phyloP scores from a whole-genome alignment of 441 rosid genomes.

The Dalechampia spathulata region DNA sequence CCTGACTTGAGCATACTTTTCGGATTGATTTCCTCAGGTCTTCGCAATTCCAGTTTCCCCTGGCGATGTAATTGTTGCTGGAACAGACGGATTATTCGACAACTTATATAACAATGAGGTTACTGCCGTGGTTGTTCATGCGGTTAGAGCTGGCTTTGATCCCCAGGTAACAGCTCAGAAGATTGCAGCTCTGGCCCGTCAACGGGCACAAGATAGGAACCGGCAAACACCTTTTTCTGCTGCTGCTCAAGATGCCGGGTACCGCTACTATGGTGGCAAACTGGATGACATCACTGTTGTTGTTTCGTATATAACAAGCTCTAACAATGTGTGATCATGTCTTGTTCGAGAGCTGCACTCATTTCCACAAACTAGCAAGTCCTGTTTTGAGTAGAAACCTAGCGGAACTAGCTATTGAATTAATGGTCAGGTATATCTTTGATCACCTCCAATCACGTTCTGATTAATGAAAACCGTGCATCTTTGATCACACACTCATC shows the following conservation, averaged over 20 bases:
- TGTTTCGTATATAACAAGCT: constrained; percentile 55
- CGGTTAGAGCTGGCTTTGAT: constrained; percentile 52
- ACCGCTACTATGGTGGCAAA: constrained; percentile 79
- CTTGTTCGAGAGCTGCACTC: neutral
- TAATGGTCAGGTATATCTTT: neutral
- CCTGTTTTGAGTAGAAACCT: constrained; percentile 4
- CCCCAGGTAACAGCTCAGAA: constrained; percentile 70
- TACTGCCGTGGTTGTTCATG: constrained; percentile 62
- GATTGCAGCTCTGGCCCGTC: constrained; percentile 85
- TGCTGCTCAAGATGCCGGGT: constrained; percentile 94
- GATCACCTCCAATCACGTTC: neutral
- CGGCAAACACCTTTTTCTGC: constrained; percentile 78
- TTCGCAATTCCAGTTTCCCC: constrained; percentile 58
- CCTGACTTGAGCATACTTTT: constrained; percentile 1
- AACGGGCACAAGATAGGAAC: constrained; percentile 61
- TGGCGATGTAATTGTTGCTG: constrained; percentile 83
- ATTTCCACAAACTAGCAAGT: too few species aligned
- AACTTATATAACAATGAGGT: constrained; percentile 80
- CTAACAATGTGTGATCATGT: constrained; percentile 11
- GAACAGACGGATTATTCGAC: constrained; percentile 91
- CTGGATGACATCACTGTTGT: constrained; percentile 92
- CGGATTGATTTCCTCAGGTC: constrained; percentile 34
- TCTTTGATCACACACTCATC: neutral
- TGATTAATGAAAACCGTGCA: neutral
- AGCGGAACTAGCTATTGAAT: constrained; percentile 2